Percentiles rank a stretch among this genome's conserved stretches.
phyloP scores from a whole-genome alignment of 345 rosid genomes.

The Rhizophora mangle region DNA sequence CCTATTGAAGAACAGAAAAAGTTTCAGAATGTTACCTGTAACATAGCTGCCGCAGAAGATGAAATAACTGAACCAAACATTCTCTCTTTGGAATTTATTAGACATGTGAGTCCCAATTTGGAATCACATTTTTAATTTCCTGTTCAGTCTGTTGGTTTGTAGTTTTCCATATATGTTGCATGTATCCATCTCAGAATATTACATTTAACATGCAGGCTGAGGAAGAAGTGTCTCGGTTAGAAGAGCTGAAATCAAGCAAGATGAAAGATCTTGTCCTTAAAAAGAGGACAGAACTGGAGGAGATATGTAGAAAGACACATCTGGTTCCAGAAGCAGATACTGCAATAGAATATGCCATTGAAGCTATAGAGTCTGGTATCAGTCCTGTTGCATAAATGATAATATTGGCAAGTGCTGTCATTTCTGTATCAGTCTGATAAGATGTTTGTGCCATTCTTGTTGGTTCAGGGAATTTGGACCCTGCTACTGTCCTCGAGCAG shows the following conservation, averaged over 20 bases:
- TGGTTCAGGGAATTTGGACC: constrained; percentile 59
- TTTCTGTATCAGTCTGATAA: background rate
- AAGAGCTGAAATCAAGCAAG: constrained; percentile 84
- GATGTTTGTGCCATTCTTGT: background rate
- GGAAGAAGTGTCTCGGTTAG: constrained; percentile 82
- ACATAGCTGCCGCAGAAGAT: constrained; percentile 90
- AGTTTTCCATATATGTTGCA: constrained; percentile 2
- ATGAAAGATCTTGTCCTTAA: constrained; percentile 96
- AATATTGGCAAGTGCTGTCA: background rate
- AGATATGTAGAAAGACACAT: constrained; percentile 86
- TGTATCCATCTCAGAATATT: constrained; percentile 7
- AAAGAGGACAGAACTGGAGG: constrained; percentile 86
- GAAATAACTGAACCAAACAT: constrained; percentile 86
- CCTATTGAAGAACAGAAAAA: constrained; percentile 91
- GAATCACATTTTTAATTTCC: constrained; percentile 4
- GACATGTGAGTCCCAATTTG: constrained; percentile 52
- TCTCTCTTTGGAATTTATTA: constrained; percentile 75
- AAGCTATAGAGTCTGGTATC: constrained; percentile 80
- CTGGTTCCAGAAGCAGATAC: constrained; percentile 60
- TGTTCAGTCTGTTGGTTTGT: constrained; percentile 2
- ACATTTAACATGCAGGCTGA: constrained; percentile 57
- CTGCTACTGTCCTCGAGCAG: constrained; percentile 63
- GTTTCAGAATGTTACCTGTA: constrained; percentile 84
- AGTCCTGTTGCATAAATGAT: background rate
- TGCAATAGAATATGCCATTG: constrained; percentile 63